These are phyloP conservation scores for Fusarium protoensiforme DNA, from an alignment of 2,329 filamentous ascomycete genomes.

Conservation along the genomic window DNA sequence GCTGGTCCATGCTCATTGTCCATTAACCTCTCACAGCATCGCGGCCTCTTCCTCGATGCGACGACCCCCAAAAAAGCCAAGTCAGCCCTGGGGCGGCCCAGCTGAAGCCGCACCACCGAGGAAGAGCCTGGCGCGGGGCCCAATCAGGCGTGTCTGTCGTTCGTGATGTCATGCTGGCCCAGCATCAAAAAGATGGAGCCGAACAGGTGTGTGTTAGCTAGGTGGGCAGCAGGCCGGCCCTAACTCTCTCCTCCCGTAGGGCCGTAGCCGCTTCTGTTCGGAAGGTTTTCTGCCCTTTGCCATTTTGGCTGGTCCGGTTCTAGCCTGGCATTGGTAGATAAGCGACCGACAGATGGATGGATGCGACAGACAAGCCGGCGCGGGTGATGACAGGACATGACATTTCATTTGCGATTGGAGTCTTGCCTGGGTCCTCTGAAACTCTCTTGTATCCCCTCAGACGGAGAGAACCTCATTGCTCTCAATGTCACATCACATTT, in stretches of 20 bases:
- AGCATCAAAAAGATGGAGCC: neutral
- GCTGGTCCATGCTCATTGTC: constrained; percentile 28
- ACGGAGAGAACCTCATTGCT: neutral
- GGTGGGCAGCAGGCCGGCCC: neutral
- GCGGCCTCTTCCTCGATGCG: constrained; percentile 10
- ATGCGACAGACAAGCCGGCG: constrained; percentile 8
- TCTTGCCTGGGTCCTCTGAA: neutral
- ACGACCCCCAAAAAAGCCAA: constrained; percentile 23
- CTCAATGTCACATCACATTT: constrained; percentile 7
- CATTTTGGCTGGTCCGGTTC: neutral
- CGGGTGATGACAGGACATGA: neutral
- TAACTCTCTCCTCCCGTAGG: constrained; percentile 17
- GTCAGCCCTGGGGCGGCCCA: constrained; percentile 35
- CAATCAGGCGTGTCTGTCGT: constrained; percentile 21
- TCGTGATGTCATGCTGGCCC: constrained; percentile 35
- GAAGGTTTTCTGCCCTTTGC: constrained; percentile 17
- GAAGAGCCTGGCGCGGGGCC: constrained; percentile 30
- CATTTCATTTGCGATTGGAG: constrained; percentile 8
- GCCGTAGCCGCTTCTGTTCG: constrained; percentile 22
- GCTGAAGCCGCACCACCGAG: constrained; percentile 39
- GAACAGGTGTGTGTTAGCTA: neutral
- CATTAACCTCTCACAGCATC: constrained; percentile 32
- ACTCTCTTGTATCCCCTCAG: constrained; percentile 1
- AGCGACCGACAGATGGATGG: constrained; percentile 15
- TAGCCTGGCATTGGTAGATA: constrained; percentile 30